Conservation (phyloP, 805 yeast genomes). For the Starmera caribaea region DNA sequence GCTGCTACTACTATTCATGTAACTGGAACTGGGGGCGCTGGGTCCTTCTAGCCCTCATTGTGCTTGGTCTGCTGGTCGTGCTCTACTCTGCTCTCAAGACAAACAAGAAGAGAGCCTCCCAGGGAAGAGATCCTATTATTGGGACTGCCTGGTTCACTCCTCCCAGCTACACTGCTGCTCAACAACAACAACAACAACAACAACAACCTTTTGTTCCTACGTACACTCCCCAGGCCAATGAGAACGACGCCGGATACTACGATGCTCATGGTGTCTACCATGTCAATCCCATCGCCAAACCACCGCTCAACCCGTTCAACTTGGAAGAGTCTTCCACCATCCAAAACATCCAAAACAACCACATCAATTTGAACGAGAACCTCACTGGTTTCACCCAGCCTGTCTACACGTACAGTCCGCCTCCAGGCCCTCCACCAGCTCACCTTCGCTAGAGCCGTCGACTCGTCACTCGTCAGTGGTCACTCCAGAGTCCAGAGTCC, state of each 20-base stretch:
- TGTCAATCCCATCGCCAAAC: slow-evolving; percentile 22
- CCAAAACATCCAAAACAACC: not conserved
- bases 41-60: slow-evolving; percentile 44
- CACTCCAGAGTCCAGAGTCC: too few relatives aligned
- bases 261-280: slow-evolving; percentile 20
- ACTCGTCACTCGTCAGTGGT: too few relatives aligned
- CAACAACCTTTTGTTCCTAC: slow-evolving; percentile 54
- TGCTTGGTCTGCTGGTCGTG: slow-evolving; percentile 36
- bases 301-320: too few relatives aligned
- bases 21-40: slow-evolving; percentile 23
- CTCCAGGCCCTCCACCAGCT: too few relatives aligned
- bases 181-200: slow-evolving; percentile 13
- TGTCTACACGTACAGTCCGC: too few relatives aligned
- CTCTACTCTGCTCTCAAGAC: slow-evolving; percentile 41
- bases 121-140: slow-evolving; percentile 46
- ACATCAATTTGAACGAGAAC: slow-evolving; percentile 1
- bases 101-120: slow-evolving; percentile 38
- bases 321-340: slow-evolving; percentile 7
- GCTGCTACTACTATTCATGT: not conserved
- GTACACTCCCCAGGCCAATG: slow-evolving; percentile 57
- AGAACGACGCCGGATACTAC: slow-evolving; percentile 63
- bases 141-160: slow-evolving; percentile 89
- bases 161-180: slow-evolving; percentile 44
- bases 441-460: too few relatives aligned
- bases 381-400: too few relatives aligned